Evolutionary conservation across 768 basidiomycete species (phyloP).

Genomic region (Boletus barrowsii): DNA sequence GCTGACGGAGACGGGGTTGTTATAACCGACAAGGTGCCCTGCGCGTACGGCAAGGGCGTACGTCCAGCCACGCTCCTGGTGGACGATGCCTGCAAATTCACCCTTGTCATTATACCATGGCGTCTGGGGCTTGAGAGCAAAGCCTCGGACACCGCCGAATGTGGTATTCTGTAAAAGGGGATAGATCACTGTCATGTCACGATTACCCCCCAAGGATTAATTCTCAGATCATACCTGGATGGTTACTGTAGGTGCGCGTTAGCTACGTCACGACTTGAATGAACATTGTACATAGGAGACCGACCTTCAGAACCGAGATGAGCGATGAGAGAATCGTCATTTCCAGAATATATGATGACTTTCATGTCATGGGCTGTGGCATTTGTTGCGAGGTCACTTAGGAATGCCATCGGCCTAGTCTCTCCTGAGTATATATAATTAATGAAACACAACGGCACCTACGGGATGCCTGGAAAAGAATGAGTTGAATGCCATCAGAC

Average conservation of each 20-base stretch:
- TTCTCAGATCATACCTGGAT: conserved; percentile 44
- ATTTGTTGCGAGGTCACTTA: conserved; percentile 63
- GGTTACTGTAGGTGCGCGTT: conserved; percentile 39
- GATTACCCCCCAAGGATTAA: not conserved
- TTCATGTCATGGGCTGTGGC: conserved; percentile 48
- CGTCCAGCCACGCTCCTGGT: conserved; percentile 66
- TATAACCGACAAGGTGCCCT: conserved; percentile 39
- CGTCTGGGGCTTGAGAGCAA: conserved; percentile 64
- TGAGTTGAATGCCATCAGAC: not conserved
- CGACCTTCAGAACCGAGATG: conserved; percentile 63
- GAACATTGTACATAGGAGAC: not conserved
- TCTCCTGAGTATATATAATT: conserved; percentile 8
- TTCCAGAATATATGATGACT: conserved; percentile 64
- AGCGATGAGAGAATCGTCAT: conserved; percentile 64
- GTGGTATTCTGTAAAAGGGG: conserved; percentile 59
- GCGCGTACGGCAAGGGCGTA: conserved; percentile 38
- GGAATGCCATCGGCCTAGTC: conserved; percentile 57
- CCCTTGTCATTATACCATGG: conserved; percentile 61
- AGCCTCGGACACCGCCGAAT: conserved; percentile 74
- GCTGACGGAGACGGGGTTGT: conserved; percentile 45
- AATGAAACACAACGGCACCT: conserved; percentile 7
- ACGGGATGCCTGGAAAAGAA: conserved; percentile 32
- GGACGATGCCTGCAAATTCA: conserved; percentile 63
- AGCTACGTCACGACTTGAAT: not conserved
- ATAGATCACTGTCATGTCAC: too few species aligned